Percentiles rank a stretch among this genome's conserved stretches.
Conservation (phyloP, 148 eudicot species). For the Fagopyrum tataricum region DNA sequence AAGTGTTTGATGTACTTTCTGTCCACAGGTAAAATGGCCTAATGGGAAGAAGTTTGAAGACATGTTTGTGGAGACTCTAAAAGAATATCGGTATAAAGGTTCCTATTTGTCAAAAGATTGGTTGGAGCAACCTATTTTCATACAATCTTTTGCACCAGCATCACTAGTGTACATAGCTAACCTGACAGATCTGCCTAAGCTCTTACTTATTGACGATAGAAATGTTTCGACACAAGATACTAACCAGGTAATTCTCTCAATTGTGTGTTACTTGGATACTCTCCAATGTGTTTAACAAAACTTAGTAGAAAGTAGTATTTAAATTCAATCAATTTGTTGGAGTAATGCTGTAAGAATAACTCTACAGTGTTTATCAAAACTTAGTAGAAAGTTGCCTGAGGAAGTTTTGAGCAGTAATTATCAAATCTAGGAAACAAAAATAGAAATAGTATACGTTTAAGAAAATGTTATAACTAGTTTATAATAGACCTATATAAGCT, state of each 20-base stretch:
- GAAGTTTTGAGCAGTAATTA: neutral
- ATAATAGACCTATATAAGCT: neutral
- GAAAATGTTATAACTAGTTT: neutral
- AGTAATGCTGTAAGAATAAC: neutral
- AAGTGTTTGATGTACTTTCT: neutral
- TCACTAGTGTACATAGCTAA: conserved; percentile 72
- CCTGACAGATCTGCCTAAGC: conserved; percentile 70
- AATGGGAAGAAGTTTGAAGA: conserved; percentile 79
- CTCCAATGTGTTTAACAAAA: neutral
- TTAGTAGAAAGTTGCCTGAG: neutral
- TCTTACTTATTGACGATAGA: conserved; percentile 69
- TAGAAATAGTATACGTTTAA: neutral
- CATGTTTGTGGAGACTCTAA: conserved; percentile 64
- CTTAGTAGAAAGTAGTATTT: too few species aligned
- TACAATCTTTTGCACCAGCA: conserved; percentile 95
- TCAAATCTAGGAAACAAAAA: neutral
- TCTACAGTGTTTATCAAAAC: neutral
- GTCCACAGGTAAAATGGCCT: conserved; percentile 81
- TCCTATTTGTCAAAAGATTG: conserved; percentile 79
- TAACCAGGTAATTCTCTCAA: conserved; percentile 54
- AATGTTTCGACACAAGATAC: conserved; percentile 71
- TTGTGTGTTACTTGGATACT: neutral
- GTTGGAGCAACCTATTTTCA: conserved; percentile 80
- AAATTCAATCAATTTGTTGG: neutral
- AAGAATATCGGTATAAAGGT: conserved; percentile 74